These are phyloP conservation scores for Elasticomyces elasticus DNA, from an alignment of 495 filamentous ascomycete species.

Conservation along the genomic window DNA sequence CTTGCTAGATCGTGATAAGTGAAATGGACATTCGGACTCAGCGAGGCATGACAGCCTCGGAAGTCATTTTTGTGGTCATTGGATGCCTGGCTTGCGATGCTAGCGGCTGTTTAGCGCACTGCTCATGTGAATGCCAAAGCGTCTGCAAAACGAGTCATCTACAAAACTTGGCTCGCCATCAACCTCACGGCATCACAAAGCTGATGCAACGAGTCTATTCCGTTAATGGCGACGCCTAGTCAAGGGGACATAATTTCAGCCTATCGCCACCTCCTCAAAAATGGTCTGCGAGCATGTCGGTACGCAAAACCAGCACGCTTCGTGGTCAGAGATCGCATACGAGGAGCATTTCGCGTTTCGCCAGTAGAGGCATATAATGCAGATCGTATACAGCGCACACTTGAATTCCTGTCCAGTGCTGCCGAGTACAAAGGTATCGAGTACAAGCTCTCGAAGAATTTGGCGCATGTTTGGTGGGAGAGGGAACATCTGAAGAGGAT, in stretches of 20 bases:
- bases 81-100: not conserved
- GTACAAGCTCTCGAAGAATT: conserved; percentile 68
- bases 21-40: no score
- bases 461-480: conserved; percentile 53
- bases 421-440: conserved; percentile 58
- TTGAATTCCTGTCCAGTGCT: conserved; percentile 67
- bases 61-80: no score
- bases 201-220: no score
- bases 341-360: conserved; percentile 58
- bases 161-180: not conserved
- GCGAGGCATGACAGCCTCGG: no score
- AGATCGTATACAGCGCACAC: conserved; percentile 57
- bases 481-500: conserved; percentile 20
- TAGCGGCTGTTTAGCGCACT: not conserved
- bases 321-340: conserved; percentile 53
- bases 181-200: not conserved
- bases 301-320: conserved; percentile 69
- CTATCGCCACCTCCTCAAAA: conserved; percentile 71
- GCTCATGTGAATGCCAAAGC: not conserved
- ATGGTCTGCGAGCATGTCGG: conserved; percentile 64
- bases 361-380: conserved; percentile 44
- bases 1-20: no score
- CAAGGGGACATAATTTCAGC: no score
- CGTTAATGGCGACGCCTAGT: no score
- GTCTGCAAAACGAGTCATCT: not conserved